These are phyloP conservation scores for Teunomyces atbi DNA, from an alignment of 805 yeast species.

Conservation along the genomic window DNA sequence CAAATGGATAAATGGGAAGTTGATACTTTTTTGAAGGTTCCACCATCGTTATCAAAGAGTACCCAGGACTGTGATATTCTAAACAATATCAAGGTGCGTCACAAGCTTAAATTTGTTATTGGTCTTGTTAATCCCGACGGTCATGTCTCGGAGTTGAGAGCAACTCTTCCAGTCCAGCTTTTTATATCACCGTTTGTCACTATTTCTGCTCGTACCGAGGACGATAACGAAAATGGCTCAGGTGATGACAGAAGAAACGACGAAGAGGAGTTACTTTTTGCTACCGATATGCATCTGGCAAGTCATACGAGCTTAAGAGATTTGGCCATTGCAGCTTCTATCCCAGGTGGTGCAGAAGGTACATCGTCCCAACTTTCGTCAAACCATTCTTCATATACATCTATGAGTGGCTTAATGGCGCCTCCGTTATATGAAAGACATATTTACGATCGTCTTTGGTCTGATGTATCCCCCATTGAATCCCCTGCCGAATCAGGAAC, in stretches of 20 bases:
- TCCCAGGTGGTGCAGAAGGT: neutral
- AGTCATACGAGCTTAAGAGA: slow-evolving; percentile 25
- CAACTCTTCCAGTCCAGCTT: slow-evolving; percentile 77
- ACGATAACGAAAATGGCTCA: slow-evolving; percentile 14
- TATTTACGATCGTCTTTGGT: slow-evolving; percentile 77
- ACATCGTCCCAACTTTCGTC: slow-evolving; percentile 12
- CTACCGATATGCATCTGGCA: slow-evolving; percentile 17
- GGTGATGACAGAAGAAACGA: neutral
- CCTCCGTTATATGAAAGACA: slow-evolving; percentile 86
- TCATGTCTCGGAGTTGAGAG: slow-evolving; percentile 87
- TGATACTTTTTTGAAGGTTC: slow-evolving; percentile 57
- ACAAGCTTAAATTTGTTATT: slow-evolving; percentile 79
- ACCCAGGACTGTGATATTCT: slow-evolving; percentile 85
- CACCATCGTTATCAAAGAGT: slow-evolving; percentile 68
- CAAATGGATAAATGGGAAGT: slow-evolving; percentile 71
- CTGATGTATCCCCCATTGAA: slow-evolving; percentile 54
- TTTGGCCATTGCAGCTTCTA: slow-evolving; percentile 11
- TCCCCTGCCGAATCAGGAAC: slow-evolving; percentile 45
- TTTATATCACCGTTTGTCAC: slow-evolving; percentile 83
- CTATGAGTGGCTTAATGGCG: slow-evolving; percentile 53
- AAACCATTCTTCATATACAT: slow-evolving; percentile 27
- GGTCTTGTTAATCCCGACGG: slow-evolving; percentile 86
- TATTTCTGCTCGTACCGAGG: slow-evolving; percentile 48
- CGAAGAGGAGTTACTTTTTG: slow-evolving; percentile 31
- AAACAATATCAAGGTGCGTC: slow-evolving; percentile 75